Base-by-base conservation (phyloP, 2,329 filamentous ascomycete genomes). In the Colletotrichum ledebouriae region DNA sequence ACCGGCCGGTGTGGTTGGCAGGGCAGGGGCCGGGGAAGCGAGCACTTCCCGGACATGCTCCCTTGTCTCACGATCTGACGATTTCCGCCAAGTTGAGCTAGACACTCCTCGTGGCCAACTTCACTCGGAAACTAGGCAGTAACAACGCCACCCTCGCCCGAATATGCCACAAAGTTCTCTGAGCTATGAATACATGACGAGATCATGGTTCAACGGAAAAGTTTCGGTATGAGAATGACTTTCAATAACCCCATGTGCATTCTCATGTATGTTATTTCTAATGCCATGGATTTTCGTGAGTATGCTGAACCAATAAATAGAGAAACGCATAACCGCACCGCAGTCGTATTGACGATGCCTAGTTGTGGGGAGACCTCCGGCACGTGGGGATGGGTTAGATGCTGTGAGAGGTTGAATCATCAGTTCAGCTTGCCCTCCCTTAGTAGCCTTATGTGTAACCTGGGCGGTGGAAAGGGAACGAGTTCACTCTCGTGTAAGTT, bases 31-130 rank as follows among this genome's bases (percentile, higher is more conserved):
- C 33, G 34, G 52, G 56, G 22, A 41, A 58, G 41, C 56, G 44
- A 33, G 44, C 34, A 44, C 29, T 37, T 7, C 42, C 44, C 44
- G 42, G 20, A 29, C 37, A 12, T 61, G 47, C n/a, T 50, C 59
- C 59, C 59, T 61, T 61, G 59, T 61, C 59, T 61, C 59, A 53
- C 13, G 44, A 34, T 53, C 34, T 53, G 47, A 61, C 20, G 42
- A 42, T 34, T 29, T 15, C 29, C 22, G 9, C 29, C 53, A 11
- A 20, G 25, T 5, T 22, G 39, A 29, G 15, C 33, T 42, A n/a
- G 29, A 42, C 39, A 33, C 53, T 34, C 37, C 56, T 59, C 59
- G 33, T 60, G 37, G 59, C 47, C 53, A n/a, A n/a, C 22, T 46
- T 13, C 39, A 17, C 39, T 6, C 22, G 55, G 39, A 12, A 58